Conservation (phyloP, 1,284 basidiomycete species). For the Takashimella koratensis region DNA sequence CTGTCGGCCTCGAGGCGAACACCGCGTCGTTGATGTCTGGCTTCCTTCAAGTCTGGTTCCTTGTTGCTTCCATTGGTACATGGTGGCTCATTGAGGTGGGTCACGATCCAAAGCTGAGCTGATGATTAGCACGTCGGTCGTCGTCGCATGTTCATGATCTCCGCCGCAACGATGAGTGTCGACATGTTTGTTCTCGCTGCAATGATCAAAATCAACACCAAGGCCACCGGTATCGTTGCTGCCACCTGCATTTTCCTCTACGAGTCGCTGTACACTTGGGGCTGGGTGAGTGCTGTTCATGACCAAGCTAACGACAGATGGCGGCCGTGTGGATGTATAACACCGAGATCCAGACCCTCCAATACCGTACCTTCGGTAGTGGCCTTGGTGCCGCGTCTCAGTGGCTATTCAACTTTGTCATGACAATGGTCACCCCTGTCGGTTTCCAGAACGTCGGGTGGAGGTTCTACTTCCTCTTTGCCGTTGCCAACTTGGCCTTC, state of each 20-base stretch:
- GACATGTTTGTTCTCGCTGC: slow-evolving; percentile 11
- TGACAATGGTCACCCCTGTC: slow-evolving; percentile 54
- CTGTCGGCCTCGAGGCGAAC: slow-evolving; percentile 10
- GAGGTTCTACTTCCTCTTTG: slow-evolving; percentile 55
- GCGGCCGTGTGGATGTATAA: slow-evolving; percentile 6
- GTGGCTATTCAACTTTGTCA: slow-evolving; percentile 43
- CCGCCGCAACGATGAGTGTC: not conserved
- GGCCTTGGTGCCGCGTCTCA: slow-evolving; percentile 7
- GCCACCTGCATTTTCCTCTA: slow-evolving; percentile 12
- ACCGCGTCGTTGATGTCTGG: slow-evolving; percentile 11
- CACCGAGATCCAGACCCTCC: slow-evolving; percentile 10
- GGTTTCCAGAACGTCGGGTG: slow-evolving; percentile 56
- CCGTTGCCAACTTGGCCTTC: slow-evolving; percentile 53
- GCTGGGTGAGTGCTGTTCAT: not conserved
- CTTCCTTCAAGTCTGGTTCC: slow-evolving; percentile 13
- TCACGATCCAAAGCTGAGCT: slow-evolving; percentile 2
- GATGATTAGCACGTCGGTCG: slow-evolving; percentile 5
- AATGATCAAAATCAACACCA: slow-evolving; percentile 10
- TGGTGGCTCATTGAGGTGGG: slow-evolving; percentile 12
- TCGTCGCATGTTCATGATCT: slow-evolving; percentile 8
- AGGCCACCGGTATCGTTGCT: slow-evolving; percentile 13
- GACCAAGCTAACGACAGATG: slow-evolving; percentile 3
- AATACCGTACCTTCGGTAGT: slow-evolving; percentile 7
- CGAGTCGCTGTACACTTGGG: slow-evolving; percentile 15
- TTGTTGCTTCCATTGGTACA: slow-evolving; percentile 11